phyloP scores from a whole-genome alignment of 345 rosid species.

The Aegle marmelos region DNA sequence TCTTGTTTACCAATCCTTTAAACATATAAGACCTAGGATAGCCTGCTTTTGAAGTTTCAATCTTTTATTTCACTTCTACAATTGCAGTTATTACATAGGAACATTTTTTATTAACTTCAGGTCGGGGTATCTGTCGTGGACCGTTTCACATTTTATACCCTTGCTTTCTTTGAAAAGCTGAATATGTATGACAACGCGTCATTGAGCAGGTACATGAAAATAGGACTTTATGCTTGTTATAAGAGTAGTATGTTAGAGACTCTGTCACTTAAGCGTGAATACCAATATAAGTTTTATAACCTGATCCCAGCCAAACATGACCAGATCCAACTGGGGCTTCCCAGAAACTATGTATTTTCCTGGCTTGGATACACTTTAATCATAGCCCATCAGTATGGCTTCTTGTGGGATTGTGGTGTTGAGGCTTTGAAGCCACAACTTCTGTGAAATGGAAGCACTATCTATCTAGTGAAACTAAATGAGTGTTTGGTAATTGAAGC shows the following conservation, averaged over 20 bases:
- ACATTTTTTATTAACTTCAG: conserved; percentile 35
- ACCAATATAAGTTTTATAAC: neutral
- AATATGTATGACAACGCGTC: conserved; percentile 88
- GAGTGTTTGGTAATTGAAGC: no score
- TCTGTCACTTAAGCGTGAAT: neutral
- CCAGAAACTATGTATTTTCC: neutral
- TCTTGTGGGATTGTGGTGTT: no score
- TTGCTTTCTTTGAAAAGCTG: conserved; percentile 90
- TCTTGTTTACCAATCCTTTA: conserved; percentile 6
- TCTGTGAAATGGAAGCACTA: no score
- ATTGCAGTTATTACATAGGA: conserved; percentile 7
- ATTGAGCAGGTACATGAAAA: conserved; percentile 64
- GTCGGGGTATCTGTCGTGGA: conserved; percentile 98
- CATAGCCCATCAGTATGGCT: neutral
- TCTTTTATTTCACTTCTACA: conserved; percentile 11
- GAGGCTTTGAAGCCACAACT: no score
- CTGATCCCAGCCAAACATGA: no score
- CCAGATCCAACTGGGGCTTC: neutral
- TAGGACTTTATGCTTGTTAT: neutral
- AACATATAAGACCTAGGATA: neutral
- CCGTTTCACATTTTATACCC: conserved; percentile 90
- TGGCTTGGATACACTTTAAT: neutral
- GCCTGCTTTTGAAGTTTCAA: neutral
- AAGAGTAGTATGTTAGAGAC: neutral
- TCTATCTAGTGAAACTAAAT: no score